A percentile compares a stretch with the other conserved stretches of the same genome.
Conservation (phyloP, 257 asterid species). For the Przewalskia tangutica region DNA sequence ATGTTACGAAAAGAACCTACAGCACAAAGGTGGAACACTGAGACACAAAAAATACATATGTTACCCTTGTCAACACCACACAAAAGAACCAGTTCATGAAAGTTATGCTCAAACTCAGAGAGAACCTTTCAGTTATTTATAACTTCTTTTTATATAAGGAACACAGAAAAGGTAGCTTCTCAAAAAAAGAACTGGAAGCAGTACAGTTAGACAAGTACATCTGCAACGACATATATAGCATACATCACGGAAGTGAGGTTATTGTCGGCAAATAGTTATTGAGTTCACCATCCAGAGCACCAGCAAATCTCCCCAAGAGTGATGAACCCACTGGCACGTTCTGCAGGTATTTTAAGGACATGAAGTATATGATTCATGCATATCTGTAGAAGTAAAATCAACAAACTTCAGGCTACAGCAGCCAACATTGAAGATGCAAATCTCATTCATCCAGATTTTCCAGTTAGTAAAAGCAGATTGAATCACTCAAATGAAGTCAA, state of each 20-base stretch:
- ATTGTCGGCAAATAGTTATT: slow-evolving; percentile 95
- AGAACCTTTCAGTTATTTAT: slow-evolving; percentile 61
- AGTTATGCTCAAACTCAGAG: slow-evolving; percentile 6
- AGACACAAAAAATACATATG: slow-evolving; percentile 10
- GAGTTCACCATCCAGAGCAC: slow-evolving; percentile 98
- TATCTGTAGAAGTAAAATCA: slow-evolving; percentile 43
- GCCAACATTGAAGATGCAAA: slow-evolving; percentile 9
- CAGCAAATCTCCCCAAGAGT: slow-evolving; percentile 99
- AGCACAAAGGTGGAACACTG: slow-evolving; percentile 92
- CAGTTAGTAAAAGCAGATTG: neutral
- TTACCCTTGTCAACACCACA: slow-evolving; percentile 13
- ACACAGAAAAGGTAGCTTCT: neutral
- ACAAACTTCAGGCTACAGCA: slow-evolving; percentile 5
- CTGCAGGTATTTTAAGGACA: slow-evolving; percentile 93
- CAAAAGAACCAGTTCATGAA: slow-evolving; percentile 1
- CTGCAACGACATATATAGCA: slow-evolving; percentile 13
- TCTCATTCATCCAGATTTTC: neutral
- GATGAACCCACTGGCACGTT: slow-evolving; percentile 93
- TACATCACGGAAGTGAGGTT: slow-evolving; percentile 93
- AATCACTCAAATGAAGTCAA: slow-evolving; percentile 6
- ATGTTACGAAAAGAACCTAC: too few relatives aligned
- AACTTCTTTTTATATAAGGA: neutral
- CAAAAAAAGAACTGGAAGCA: neutral
- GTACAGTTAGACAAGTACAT: too few relatives aligned
- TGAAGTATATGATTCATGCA: slow-evolving; percentile 99